Evolutionary conservation across 1,139 yeast species (phyloP).

Genomic region (Saccharomycopsis hybrid): DNA sequence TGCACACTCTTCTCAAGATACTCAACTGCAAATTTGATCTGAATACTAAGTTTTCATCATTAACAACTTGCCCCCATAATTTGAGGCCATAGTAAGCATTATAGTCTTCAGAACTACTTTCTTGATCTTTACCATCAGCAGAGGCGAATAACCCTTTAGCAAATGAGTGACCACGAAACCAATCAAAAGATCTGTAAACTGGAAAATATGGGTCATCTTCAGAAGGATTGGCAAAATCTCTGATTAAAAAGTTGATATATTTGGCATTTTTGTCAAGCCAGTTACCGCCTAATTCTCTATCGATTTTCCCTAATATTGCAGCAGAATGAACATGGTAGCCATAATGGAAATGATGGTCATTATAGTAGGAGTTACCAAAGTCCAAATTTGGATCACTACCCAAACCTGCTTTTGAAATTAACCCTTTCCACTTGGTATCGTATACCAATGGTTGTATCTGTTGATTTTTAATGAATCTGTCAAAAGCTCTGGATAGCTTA

Average conservation of each 20-base stretch:
- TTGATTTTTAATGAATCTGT: conserved; percentile 49
- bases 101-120: conserved; percentile 71
- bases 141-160: conserved; percentile 70
- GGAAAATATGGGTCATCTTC: conserved; percentile 55
- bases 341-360: conserved; percentile 80
- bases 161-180: conserved; percentile 78
- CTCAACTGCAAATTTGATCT: conserved; percentile 60
- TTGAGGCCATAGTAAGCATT: conserved; percentile 67
- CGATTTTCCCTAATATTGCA: conserved; percentile 56
- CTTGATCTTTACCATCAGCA: conserved; percentile 78
- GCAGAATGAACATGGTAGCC: conserved; percentile 74
- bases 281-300: conserved; percentile 37
- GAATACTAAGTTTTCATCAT: conserved; percentile 44
- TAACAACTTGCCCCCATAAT: conserved; percentile 58
- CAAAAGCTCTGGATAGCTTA: conserved; percentile 51
- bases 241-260: conserved; percentile 53
- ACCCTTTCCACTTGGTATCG: conserved; percentile 69
- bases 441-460: conserved; percentile 55
- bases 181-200: conserved; percentile 69
- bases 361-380: conserved; percentile 71
- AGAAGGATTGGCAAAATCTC: conserved; percentile 69
- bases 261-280: conserved; percentile 48
- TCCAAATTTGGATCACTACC: conserved; percentile 47
- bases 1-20: conserved; percentile 50
- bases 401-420: conserved; percentile 60